A percentile compares a stretch with the other conserved stretches of the same genome.
Conservation (phyloP, 2,329 filamentous ascomycete genomes). For the Lithohypha guttulata region DNA sequence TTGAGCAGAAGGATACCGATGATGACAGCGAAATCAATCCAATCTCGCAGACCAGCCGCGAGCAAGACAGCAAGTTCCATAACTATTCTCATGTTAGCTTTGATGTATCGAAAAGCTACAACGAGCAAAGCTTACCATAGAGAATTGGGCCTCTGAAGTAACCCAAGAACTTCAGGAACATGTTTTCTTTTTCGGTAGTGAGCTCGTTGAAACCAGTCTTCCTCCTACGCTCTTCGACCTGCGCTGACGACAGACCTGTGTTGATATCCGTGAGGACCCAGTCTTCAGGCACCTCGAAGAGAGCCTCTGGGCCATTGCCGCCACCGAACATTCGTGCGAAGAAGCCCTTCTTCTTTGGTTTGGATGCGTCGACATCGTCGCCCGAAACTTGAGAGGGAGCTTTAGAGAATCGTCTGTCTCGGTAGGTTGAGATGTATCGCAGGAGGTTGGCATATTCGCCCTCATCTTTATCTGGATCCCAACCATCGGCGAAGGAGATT, state of each 20-base stretch:
- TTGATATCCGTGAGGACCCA: conserved; percentile 60
- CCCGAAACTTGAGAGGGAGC: conserved; percentile 31
- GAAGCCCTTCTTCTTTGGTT: conserved; percentile 44
- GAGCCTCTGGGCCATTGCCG: conserved; percentile 22
- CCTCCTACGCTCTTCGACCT: conserved; percentile 56
- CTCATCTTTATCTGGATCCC: conserved; percentile 25
- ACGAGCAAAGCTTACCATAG: conserved; percentile 49
- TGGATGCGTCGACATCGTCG: conserved; percentile 31
- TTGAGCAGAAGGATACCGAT: conserved; percentile 65
- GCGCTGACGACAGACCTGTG: conserved; percentile 47
- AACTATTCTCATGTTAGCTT: conserved; percentile 35
- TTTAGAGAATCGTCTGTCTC: conserved; percentile 44
- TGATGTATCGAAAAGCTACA: neutral
- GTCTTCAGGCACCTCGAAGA: conserved; percentile 48
- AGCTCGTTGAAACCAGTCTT: conserved; percentile 62
- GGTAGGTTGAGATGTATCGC: conserved; percentile 57
- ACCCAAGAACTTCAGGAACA: conserved; percentile 62
- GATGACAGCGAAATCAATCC: conserved; percentile 70
- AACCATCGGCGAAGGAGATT: conserved; percentile 24
- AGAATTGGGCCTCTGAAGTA: conserved; percentile 69
- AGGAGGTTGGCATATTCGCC: conserved; percentile 57
- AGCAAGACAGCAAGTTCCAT: conserved; percentile 74
- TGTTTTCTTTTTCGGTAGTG: conserved; percentile 62
- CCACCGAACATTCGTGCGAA: conserved; percentile 45
- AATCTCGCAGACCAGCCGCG: conserved; percentile 63